A percentile compares a stretch with the other conserved stretches of the same genome.
Conservation (phyloP, 2,329 filamentous ascomycete species). For the Sclerotinia subarctica region DNA sequence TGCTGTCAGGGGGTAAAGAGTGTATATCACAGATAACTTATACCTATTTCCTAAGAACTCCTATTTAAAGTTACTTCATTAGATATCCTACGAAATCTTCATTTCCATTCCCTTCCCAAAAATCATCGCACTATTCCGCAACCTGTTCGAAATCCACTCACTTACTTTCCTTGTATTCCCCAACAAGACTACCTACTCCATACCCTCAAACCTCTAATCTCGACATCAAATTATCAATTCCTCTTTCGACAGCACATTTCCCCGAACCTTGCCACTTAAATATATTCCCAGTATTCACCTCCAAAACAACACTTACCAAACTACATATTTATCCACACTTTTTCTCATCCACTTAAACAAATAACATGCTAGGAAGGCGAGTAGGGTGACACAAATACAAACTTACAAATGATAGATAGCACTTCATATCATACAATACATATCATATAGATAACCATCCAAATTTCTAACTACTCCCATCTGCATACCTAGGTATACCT, state of each 20-base stretch:
- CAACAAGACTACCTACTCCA: neutral
- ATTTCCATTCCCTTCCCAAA: neutral
- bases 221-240: neutral
- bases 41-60: neutral
- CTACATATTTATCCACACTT: too few species aligned
- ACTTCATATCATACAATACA: neutral
- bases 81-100: too few species aligned
- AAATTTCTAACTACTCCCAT: neutral
- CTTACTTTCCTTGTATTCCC: neutral
- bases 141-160: neutral
- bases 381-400: too few species aligned
- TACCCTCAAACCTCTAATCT: neutral
- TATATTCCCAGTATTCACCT: too few species aligned
- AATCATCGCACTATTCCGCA: neutral
- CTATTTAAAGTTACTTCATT: fast-evolving
- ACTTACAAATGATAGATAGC: neutral
- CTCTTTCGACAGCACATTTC: neutral
- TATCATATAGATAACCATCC: neutral
- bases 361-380: neutral
- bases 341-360: neutral
- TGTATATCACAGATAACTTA: neutral
- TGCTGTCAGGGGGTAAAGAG: neutral
- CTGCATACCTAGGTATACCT: neutral
- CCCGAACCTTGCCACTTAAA: neutral
- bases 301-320: neutral